Conservation (phyloP, 306 rosid genomes). For the Sechiopsis laciniata region DNA sequence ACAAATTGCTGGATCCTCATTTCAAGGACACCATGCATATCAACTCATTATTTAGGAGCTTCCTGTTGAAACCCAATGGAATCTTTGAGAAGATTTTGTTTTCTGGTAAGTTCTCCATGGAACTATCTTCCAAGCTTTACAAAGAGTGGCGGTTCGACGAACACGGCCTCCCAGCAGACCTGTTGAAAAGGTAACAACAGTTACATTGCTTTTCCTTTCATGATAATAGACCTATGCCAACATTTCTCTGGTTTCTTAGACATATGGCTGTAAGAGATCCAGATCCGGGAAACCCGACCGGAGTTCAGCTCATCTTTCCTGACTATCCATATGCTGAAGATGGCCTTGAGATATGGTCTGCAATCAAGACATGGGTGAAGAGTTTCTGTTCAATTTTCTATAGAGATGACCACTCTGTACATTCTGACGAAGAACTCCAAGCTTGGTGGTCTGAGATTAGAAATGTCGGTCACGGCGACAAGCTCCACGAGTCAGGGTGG, state of each 20-base stretch:
- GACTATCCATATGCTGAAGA: slow-evolving; percentile 77
- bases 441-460: slow-evolving; percentile 67
- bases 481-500: slow-evolving; percentile 43
- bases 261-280: slow-evolving; percentile 52
- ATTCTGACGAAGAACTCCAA: slow-evolving; percentile 53
- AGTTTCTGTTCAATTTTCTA: slow-evolving; percentile 59
- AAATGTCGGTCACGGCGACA: slow-evolving; percentile 57
- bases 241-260: slow-evolving; percentile 28
- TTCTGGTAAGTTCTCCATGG: slow-evolving; percentile 61
- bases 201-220: not conserved
- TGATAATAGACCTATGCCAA: not conserved
- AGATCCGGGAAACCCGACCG: slow-evolving; percentile 40
- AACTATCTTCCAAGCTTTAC: slow-evolving; percentile 51
- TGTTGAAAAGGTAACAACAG: slow-evolving; percentile 50
- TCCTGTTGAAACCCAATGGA: slow-evolving; percentile 54
- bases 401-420: slow-evolving; percentile 36
- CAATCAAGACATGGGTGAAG: slow-evolving; percentile 60
- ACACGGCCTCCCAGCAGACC: slow-evolving; percentile 74
- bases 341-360: slow-evolving; percentile 71
- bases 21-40: slow-evolving; percentile 65
- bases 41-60: slow-evolving; percentile 48
- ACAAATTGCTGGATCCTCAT: slow-evolving; percentile 57
- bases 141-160: slow-evolving; percentile 63
- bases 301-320: slow-evolving; percentile 45
- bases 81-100: slow-evolving; percentile 47